A percentile compares a stretch with the other conserved stretches of the same genome.
phyloP scores from a whole-genome alignment of 2,329 filamentous ascomycete species.

The Diaporthe amygdali region DNA sequence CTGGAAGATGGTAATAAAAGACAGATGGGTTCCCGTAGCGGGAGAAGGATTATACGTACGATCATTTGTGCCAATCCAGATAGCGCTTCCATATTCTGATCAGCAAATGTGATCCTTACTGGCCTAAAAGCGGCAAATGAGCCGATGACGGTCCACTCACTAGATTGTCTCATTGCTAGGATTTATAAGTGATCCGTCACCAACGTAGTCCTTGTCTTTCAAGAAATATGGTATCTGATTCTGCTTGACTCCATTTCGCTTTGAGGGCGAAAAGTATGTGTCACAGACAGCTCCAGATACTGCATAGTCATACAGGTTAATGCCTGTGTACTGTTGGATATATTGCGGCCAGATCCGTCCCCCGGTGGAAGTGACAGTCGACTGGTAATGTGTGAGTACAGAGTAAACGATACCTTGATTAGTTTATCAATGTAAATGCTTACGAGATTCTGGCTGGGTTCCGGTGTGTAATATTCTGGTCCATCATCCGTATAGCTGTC shows the following conservation, averaged over 20 bases:
- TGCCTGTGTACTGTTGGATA: conserved; percentile 26
- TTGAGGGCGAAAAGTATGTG: conserved; percentile 23
- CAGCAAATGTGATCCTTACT: neutral
- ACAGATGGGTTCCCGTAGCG: too few species aligned
- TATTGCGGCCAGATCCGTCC: conserved; percentile 27
- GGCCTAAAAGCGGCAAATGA: neutral
- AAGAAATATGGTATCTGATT: conserved; percentile 26
- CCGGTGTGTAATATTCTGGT: conserved; percentile 20
- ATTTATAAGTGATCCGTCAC: conserved; percentile 14
- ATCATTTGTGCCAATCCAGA: conserved; percentile 70
- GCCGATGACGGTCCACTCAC: neutral
- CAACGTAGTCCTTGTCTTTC: conserved; percentile 19
- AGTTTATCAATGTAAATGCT: neutral
- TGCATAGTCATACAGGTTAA: conserved; percentile 30
- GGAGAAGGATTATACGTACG: too few species aligned
- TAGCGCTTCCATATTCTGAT: conserved; percentile 32
- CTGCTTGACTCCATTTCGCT: conserved; percentile 21
- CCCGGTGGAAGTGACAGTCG: conserved; percentile 17
- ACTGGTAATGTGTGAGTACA: neutral
- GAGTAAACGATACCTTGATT: neutral
- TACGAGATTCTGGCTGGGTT: conserved; percentile 8
- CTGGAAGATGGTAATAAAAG: too few species aligned
- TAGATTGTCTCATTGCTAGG: conserved; percentile 21
- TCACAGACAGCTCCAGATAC: conserved; percentile 30
- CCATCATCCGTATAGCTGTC: conserved; percentile 25